Base-by-base conservation (phyloP, 1,284 basidiomycete species). In the Fomitopsis palustris region DNA sequence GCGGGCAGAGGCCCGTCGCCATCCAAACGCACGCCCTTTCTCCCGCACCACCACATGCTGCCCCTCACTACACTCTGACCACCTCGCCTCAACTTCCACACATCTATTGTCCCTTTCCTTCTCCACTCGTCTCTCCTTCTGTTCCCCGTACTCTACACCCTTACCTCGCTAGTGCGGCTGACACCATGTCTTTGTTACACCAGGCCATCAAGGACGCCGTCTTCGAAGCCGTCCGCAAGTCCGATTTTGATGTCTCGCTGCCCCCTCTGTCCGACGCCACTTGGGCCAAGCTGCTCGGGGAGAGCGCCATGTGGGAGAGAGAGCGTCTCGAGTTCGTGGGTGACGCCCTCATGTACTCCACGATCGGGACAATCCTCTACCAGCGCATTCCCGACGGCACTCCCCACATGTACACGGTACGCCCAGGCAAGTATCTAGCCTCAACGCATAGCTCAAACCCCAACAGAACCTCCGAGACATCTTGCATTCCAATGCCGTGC, bases 301-400 rank as follows among this genome's bases (percentile, higher is more conserved):
- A 14, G 6, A 54, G 58, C 8, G 47, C 65, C 2, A 21, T 14
- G 6, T 53, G 29, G 4, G 67, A 70, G 59, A 71, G 72, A 58
- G 72, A 74, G 21, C 66, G 71, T 27, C 62, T 73, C 35, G 72
- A 74, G 61, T 74, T 71, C 56, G 54, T 74, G 14, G 73, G 73
- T 17, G 73, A 74, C 57, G 71, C 70, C 33, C 59, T 73, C 21
- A 72, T 74, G 68, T 71, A 73, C 61, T 68, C 71, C 54, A 69
- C 69, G 38, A 59, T 74, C 17, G 70, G 68, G 25, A 64, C 65
- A 19, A 63, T 69, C 53, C 60, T 74, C 17, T 71, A 69, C 56
- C 59, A 59, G 10, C 66, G 67, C 41, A 57, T 67, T 21, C 72
- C 73, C 8, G 52, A 66, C 4, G 70, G 69, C 8, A 59, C 59